Evolutionary conservation across 2,329 filamentous ascomycete species (phyloP).

Genomic region (Samsoniella hepiali): DNA sequence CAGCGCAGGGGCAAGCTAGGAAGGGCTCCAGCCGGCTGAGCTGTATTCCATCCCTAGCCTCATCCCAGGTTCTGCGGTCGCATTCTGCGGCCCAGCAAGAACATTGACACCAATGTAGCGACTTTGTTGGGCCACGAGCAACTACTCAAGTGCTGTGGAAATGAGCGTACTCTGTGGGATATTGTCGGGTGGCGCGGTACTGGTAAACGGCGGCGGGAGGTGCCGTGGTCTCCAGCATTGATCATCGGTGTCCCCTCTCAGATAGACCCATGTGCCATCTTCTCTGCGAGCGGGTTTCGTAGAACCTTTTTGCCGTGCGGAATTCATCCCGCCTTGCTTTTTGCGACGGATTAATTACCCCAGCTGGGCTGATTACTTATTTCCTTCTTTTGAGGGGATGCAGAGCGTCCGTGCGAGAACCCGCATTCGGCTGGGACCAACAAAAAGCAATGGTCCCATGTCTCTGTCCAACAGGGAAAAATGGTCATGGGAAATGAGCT

Average conservation of each 20-base stretch:
- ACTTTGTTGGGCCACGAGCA: too few relatives aligned
- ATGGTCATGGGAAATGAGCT: constrained; percentile 4
- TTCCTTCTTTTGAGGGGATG: neutral
- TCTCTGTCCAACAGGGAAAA: neutral
- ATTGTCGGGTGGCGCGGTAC: too few relatives aligned
- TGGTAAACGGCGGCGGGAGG: too few relatives aligned
- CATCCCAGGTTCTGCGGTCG: neutral
- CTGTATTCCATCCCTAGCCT: neutral
- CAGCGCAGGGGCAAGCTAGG: neutral
- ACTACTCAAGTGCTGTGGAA: too few relatives aligned
- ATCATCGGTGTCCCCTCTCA: too few relatives aligned
- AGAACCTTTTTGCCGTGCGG: neutral
- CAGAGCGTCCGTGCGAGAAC: neutral
- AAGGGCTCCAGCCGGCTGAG: neutral
- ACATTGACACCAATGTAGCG: too few relatives aligned
- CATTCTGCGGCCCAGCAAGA: too few relatives aligned
- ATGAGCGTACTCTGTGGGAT: too few relatives aligned
- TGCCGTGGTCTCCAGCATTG: too few relatives aligned
- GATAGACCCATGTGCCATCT: too few relatives aligned
- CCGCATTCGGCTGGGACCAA: neutral
- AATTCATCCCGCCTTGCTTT: constrained; percentile 6
- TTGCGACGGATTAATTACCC: neutral
- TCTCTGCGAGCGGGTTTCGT: neutral
- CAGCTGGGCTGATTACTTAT: neutral
- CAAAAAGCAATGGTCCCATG: neutral